Base-by-base conservation (phyloP, 306 rosid genomes). In the Trichosanthes truncata region DNA sequence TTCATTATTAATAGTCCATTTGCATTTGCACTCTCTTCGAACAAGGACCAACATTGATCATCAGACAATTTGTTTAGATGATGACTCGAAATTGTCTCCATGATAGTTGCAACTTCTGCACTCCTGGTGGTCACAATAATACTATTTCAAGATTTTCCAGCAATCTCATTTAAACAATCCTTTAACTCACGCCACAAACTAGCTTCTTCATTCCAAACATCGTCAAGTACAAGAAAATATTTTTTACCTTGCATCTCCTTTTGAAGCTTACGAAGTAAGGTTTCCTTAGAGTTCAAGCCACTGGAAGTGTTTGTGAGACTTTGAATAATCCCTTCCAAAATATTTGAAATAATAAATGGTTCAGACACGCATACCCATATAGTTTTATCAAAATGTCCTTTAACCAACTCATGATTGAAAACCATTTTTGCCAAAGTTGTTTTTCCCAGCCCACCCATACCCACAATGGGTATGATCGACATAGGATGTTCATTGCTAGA, bases 321-420 rank as follows among this genome's bases (percentile, higher is more conserved):
- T 0, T 61, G 43, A 6, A 83, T n/a, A 0, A 83, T 79, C 35
- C 61, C 25, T 26, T 14, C 29, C 4, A 79, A 45, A 73, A 83
- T 83, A 5, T 12, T 29, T 3, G 10, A 8, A n/a, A 73, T 38
- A 4, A 71, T 63, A 14, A 82, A 83, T 35, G 55, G 1, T 7
- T 66, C 17, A 12, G 80, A 82, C 4, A 78, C 82, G 49, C 85
- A 82, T 8, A 78, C 79, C 82, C 82, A 82, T 2, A 78, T 59
- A 18, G 40, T 48, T 15, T 33, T 3, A 10, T 79, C 72, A 25
- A 83, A 83, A 23, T 83, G 77, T 3, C 8, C 20, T 0, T 31
- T 43, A 1, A 79, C 57, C 17, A 9, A 0, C 5, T 33, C 62
- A 29, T 83, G 45, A 65, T 83, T 76, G 71, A 49, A 62, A 4